Percentiles rank a stretch among this genome's conserved stretches.
Evolutionary conservation across 225 moss, liverwort and hornwort species (phyloP).

Genomic region (Pleurozium schreberi): DNA sequence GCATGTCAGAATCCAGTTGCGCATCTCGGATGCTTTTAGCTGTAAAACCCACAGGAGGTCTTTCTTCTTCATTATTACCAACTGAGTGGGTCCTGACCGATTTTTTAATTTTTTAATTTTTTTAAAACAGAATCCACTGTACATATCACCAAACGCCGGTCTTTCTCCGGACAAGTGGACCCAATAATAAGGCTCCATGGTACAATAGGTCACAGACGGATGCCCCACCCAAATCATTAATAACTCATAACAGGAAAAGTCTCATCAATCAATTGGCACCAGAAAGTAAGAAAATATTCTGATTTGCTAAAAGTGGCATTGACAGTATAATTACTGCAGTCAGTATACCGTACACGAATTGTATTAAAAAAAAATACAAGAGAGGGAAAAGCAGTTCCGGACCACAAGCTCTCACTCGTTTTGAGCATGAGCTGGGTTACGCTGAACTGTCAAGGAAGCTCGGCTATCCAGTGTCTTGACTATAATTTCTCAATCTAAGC

Average conservation of each 20-base stretch:
- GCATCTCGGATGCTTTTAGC: background rate
- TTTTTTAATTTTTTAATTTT: background rate
- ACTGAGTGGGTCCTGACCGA: background rate
- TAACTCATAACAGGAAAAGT: background rate
- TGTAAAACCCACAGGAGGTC: background rate
- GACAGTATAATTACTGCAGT: background rate
- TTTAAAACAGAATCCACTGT: background rate
- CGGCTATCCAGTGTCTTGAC: background rate
- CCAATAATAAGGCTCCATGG: background rate
- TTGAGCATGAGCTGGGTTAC: background rate
- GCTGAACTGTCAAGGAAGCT: too few relatives aligned
- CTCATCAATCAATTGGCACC: background rate
- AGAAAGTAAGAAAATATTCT: background rate
- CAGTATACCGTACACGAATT: background rate
- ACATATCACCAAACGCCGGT: background rate
- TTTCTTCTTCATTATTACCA: background rate
- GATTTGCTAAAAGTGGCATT: background rate
- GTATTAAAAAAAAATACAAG: background rate
- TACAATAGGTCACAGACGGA: background rate
- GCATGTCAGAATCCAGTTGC: background rate
- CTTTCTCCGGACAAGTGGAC: background rate
- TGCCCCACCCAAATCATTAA: background rate
- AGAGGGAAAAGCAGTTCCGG: background rate
- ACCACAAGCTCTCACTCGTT: slow-evolving; percentile 1
- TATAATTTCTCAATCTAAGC: background rate